Evolutionary conservation across 208 protist genomes (phyloP), one percentile per base, ranked within the genome.

Genomic region (Wallacemonas collosoma): DNA sequence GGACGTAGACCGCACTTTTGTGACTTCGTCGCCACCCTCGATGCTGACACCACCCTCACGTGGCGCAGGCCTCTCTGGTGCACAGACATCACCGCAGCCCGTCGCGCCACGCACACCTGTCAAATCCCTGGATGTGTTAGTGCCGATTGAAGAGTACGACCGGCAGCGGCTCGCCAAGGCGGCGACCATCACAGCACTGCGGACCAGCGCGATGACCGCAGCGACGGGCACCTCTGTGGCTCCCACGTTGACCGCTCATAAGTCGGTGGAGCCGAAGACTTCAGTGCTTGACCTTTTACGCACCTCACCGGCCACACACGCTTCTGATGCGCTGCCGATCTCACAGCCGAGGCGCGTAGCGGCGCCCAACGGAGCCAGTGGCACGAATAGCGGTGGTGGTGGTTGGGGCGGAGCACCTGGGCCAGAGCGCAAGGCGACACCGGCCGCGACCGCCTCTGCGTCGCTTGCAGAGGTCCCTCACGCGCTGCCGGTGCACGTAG

Each of bases 141-240:
- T 65, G 5, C 26, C 60, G 3, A 44, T 65, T 41, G 60, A 6
- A 4, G 41, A 50, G 43, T 39, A 65, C 40, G 60, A 65, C n/a
- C 36, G 50, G 43, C 60, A 65, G 43, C 60, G 60, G 12, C 36
- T n/a, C 41, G 38, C 60, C 60, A 65, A 51, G 56, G 56, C 56
- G 4, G 6, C 56, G 7, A 26, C 43, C 8, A 41, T 41, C n/a
- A 17, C 60, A 15, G n/a, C 43, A 11, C 7, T 35, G 38, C 39
- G 36, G 8, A 9, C 35, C 55, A 0, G 17, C 55, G 17, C 7
- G 6, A 63, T 8, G 5, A 17, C 56, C 5, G 38, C 56, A 62
- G 26, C 56, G 38, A 65, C 60, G 4, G 6, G 9, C 44, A 45
- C 57, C 26, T 7, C 40, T 38, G 38, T 41, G 60, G 60, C 60